A percentile compares a stretch with the other conserved stretches of the same genome.
phyloP scores from a whole-genome alignment of 1,284 basidiomycete genomes.

The Ganoderma multipileum region DNA sequence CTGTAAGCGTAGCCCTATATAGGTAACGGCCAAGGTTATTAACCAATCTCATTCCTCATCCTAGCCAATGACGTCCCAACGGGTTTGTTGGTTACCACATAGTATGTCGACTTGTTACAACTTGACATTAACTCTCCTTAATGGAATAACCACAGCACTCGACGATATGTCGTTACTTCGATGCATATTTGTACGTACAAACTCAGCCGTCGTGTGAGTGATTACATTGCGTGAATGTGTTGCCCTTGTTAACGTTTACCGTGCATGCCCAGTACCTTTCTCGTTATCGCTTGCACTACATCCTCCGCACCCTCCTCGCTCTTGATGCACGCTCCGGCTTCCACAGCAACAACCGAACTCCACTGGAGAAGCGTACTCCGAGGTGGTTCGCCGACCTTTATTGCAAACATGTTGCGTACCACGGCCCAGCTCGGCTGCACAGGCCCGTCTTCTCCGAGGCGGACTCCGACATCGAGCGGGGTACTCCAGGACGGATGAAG shows the following conservation, averaged over 20 bases:
- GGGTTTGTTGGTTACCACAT: constrained; percentile 27
- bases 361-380: constrained; percentile 49
- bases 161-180: constrained; percentile 49
- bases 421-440: constrained; percentile 36
- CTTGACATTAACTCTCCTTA: background rate
- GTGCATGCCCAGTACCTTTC: constrained; percentile 45
- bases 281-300: constrained; percentile 35
- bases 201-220: constrained; percentile 47
- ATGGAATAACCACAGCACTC: constrained; percentile 36
- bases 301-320: constrained; percentile 39
- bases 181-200: constrained; percentile 51
- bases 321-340: constrained; percentile 36
- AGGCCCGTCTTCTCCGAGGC: constrained; percentile 41
- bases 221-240: background rate
- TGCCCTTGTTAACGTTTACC: background rate
- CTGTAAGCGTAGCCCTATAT: constrained; percentile 40
- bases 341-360: constrained; percentile 21
- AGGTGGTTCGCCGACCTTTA: constrained; percentile 54
- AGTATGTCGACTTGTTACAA: constrained; percentile 12
- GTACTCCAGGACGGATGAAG: constrained; percentile 28
- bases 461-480: constrained; percentile 45
- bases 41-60: background rate
- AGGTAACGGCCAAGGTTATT: constrained; percentile 7
- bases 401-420: constrained; percentile 39
- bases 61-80: constrained; percentile 26